These are phyloP conservation scores for Allium sativum DNA, from an alignment of 106 monocot species.

Conservation along the genomic window DNA sequence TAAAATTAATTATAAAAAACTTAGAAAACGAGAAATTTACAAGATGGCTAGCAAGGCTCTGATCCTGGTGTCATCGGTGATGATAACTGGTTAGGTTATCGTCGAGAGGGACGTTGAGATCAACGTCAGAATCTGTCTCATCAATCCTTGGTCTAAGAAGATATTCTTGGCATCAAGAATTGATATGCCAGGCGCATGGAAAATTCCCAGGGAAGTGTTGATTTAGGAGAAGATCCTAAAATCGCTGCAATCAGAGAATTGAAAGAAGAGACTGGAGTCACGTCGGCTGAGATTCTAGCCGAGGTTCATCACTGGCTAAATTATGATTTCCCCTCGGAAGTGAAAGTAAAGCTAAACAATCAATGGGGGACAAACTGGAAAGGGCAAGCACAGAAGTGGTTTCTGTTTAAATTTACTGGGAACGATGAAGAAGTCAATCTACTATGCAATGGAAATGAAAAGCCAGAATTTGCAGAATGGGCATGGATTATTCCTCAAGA, in stretches of 20 bases:
- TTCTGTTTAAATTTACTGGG: slow-evolving; percentile 71
- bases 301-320: slow-evolving; percentile 83
- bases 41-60: slow-evolving; percentile 53
- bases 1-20: not conserved
- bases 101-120: slow-evolving; percentile 41
- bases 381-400: slow-evolving; percentile 98
- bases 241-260: no score
- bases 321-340: slow-evolving; percentile 80
- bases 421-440: slow-evolving; percentile 86
- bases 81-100: slow-evolving; percentile 42
- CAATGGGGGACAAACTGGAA: slow-evolving; percentile 76
- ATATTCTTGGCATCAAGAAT: no score
- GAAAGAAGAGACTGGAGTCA: no score
- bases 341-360: slow-evolving; percentile 66
- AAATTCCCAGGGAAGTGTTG: no score
- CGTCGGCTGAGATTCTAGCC: no score
- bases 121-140: no score
- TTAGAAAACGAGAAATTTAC: slow-evolving; percentile 18
- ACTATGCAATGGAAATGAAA: slow-evolving; percentile 63
- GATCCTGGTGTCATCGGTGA: slow-evolving; percentile 61
- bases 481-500: slow-evolving; percentile 75
- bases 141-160: no score
- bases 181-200: no score
- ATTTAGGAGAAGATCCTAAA: no score
- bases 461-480: slow-evolving; percentile 86